Base-by-base conservation (phyloP, 2,329 filamentous ascomycete genomes). In the Furcasterigmium sp. region DNA sequence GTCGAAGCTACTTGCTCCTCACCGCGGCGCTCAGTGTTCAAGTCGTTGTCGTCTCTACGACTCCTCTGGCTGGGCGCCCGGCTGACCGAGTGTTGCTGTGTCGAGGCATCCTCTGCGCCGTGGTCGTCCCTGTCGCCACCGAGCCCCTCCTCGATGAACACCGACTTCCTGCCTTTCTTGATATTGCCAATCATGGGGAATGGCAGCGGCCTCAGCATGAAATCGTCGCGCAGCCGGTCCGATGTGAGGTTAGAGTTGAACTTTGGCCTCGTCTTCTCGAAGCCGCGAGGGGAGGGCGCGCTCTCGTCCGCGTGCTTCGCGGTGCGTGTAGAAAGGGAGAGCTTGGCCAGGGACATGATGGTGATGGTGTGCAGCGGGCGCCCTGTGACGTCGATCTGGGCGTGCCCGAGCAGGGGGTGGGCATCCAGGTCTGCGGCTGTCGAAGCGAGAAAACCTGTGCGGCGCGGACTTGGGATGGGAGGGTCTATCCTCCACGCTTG, bases 111-210 rank as follows among this genome's bases (percentile, higher is more conserved):
- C 1, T 29, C 29, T 25, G 41, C n/a, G 21, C 51, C 48, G 28
- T 55, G 52, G n/a, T 57, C 53, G 29, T 34, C 46, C 19, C 52
- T 46, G 25, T 64, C 64, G 34, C 66, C 61, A 39, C 65, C 59
- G 17, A 77, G 53, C 5, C 73, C 75, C 32, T 70, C 55, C 56
- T 78, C 75, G 52, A 63, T 74, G 51, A 78, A 78, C 44, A 76
- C 60, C 18, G 74, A 77, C 50, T 62, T 69, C 39, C 74, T 66
- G 34, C 67, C 71, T 53, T 75, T 76, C 47, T 60, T 64, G 38
- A 76, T 68, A 44, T 69, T 74, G 51, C 62, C 62, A 32, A 52
- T 52, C 61, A 70, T 69, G 21, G 61, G 58, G 49, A 72, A 67
- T 2, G 61, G 53, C 37, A 62, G 62, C 10, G 62, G 57, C 41